Evolutionary conservation across 176 grass and related monocot genomes (phyloP), one percentile per base, ranked within the genome.

Genomic region (Metroxylon sagu): DNA sequence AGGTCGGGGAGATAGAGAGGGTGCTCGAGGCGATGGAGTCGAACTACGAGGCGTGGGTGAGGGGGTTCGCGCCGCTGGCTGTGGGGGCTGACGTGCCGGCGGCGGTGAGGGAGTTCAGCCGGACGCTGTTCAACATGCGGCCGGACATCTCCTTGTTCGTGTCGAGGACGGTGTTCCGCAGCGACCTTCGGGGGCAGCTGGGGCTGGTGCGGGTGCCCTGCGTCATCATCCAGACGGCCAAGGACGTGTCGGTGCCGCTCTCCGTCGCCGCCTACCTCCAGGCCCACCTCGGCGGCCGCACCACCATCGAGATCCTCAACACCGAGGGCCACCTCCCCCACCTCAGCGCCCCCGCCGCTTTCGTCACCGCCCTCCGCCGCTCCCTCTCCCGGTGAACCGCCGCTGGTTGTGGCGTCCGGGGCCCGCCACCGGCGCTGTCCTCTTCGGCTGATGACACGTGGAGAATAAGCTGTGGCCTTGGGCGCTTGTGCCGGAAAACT

Each of bases 101-200:
- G 61, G 92, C 84, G 57, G 92, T 97, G 69, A 84, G 85, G 31
- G 92, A 97, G 75, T 91, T 97, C 72, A 97, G 92, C 74, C 81
- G 92, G n/a, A 97, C 92, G 7, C 87, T 97, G n/a, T 97, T 97
- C 92, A 97, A 97, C 70, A 97, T 97, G 92, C 84, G 92, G 16
- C 92, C 92, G 1, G 92, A 97, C 78, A 88, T 97, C 66, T 97
- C 92, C 12, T 71, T 91, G 27, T 83, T 88, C 72, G 84, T 97
- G 15, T 91, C 84, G 67, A 87, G 77, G 73, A 97, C 84, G 3
- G 92, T 91, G 0, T 91, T 97, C 71, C 88, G 79, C 69, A 91
- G 83, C 26, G 92, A 97, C 60, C 76, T 97, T 26, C 92, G 92
- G 49, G 78, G 75, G 52, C 70, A 85, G 43, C 73, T 97, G 30